Conservation (phyloP, 257 asterid genomes). For the Nicotiana sylvestris region DNA sequence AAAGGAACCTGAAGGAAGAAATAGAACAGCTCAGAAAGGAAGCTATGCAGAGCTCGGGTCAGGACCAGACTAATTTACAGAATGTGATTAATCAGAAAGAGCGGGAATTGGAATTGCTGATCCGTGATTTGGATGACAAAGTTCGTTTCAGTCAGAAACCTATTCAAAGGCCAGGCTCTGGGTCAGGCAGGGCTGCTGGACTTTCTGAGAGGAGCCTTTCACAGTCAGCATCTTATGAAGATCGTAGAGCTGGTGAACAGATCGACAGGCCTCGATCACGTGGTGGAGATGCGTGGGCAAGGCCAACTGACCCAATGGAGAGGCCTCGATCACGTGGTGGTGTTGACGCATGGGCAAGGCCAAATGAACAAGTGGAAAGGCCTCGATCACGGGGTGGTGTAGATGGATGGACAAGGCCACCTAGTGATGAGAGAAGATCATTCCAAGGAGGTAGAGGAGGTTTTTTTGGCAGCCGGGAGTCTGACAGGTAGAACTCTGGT, state of each 20-base stretch:
- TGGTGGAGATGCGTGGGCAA: slow-evolving; percentile 63
- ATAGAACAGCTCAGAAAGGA: too few species aligned
- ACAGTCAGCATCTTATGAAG: slow-evolving; percentile 58
- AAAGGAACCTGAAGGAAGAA: too few species aligned
- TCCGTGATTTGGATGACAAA: slow-evolving; percentile 72
- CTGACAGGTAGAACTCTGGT: slow-evolving; percentile 53
- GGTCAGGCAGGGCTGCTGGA: slow-evolving; percentile 52
- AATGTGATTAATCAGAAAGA: slow-evolving; percentile 56
- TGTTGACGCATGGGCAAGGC: slow-evolving; percentile 15
- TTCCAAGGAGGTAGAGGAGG: slow-evolving; percentile 87
- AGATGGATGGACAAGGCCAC: slow-evolving; percentile 28
- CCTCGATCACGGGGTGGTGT: slow-evolving; percentile 11
- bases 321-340: slow-evolving; percentile 14
- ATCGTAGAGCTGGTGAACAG: slow-evolving; percentile 54
- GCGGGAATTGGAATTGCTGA: slow-evolving; percentile 59
- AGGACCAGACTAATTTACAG: slow-evolving; percentile 34
- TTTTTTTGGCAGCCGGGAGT: slow-evolving; percentile 62
- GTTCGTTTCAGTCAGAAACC: slow-evolving; percentile 70
- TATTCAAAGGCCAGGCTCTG: slow-evolving; percentile 74
- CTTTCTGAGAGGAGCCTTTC: slow-evolving; percentile 54
- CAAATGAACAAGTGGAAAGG: slow-evolving; percentile 11
- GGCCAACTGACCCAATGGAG: slow-evolving; percentile 23
- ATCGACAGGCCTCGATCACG: slow-evolving; percentile 86
- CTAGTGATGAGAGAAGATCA: slow-evolving; percentile 63
- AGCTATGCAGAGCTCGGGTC: too few species aligned